Percentiles rank a stretch among this genome's conserved stretches.
These are phyloP conservation scores for Colletotrichum tropicale DNA, from an alignment of 2,329 filamentous ascomycete species.

Conservation along the genomic window DNA sequence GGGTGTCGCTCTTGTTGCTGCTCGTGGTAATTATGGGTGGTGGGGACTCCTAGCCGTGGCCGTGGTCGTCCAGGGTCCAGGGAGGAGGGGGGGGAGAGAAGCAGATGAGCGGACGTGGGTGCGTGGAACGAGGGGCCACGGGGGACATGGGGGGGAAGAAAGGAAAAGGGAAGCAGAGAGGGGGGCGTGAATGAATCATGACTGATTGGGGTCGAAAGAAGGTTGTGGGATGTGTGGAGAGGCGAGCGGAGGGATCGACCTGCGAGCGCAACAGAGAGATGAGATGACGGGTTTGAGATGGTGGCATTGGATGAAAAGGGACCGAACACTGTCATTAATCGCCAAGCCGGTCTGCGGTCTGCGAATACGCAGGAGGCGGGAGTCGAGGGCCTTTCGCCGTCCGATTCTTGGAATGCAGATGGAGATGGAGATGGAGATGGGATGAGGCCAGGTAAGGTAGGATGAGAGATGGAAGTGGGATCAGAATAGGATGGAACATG, in stretches of 20 bases:
- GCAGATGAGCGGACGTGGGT: constrained; percentile 12
- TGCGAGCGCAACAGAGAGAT: constrained; percentile 18
- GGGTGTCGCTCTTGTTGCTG: not conserved
- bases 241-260: constrained; percentile 20
- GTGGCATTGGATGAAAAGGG: constrained; percentile 7
- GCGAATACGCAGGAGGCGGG: not conserved
- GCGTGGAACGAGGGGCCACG: not conserved
- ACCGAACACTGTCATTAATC: not conserved
- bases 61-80: constrained; percentile 2
- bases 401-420: not conserved
- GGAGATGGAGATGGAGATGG: not conserved
- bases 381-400: not conserved
- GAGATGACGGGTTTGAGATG: constrained; percentile 14
- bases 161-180: not conserved
- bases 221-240: constrained; percentile 23
- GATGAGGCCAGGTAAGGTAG: not conserved
- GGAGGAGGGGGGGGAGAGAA: not conserved
- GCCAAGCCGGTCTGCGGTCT: not conserved
- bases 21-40: not conserved
- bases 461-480: not conserved
- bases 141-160: not conserved
- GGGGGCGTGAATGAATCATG: constrained; percentile 6
- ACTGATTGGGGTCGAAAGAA: constrained; percentile 19
- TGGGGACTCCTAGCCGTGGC: not conserved
- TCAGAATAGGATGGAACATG: not conserved